Base-by-base conservation (phyloP, 768 basidiomycete genomes). In the Serendipita sp. region DNA sequence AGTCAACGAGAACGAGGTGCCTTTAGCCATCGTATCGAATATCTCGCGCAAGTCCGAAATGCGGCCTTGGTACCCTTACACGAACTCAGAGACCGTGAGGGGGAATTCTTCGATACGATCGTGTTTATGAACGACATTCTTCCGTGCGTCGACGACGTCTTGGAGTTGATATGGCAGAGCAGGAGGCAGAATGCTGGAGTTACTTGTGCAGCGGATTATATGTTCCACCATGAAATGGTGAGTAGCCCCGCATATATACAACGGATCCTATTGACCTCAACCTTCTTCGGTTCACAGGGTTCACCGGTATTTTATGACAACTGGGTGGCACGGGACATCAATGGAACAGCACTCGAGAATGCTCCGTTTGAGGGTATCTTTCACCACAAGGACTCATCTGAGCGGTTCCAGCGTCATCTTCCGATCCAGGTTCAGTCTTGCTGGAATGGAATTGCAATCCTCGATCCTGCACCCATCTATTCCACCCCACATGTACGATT, bases 71-170 rank as follows among this genome's bases (percentile, higher is more conserved):
- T 89, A 1, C 96, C 96, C 1, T 78, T 98, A 28, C 89, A 95
- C 76, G 96, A 98, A 71, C 81, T 96, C 44, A 81, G 96, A 45
- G 94, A 96, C 72, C 77, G 86, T 30, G 86, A 93, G 72, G 88
- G 88, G 72, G 95, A 98, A 75, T 86, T 90, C 70, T 99, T 98
- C 69, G 95, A 99, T 76, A 84, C 87, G 44, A 89, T 99, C 77
- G 78, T 98, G 66, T 99, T 99, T 81, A 98, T 98, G 93, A 99
- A 99, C 81, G 96, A 99, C 74, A 87, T 99, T 75, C 79, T 99
- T 8, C 96, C 96, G 24, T 99, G 96, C 75, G 85, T 96, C 44
- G 96, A 99, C 74, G 96, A 99, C 76, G 76, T 99, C 65, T 84
- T 99, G 70, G 96, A 99, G 76, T 84, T 99, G 71, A 94, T 99